phyloP scores from a whole-genome alignment of 2,329 filamentous ascomycete species.

The Pseudopithomyces maydicus region DNA sequence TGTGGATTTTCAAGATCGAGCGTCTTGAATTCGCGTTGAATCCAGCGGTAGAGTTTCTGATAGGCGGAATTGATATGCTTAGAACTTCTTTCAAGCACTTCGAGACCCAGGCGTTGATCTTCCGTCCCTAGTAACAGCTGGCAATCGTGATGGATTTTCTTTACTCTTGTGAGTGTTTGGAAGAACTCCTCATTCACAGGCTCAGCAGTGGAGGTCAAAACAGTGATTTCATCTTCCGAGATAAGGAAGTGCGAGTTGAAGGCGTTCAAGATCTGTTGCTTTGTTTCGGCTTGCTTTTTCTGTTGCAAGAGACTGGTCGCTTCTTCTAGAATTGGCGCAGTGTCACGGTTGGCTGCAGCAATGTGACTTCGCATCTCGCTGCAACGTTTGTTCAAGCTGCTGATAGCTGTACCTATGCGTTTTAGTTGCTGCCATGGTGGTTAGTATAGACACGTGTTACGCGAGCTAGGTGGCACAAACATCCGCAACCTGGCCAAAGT shows the following conservation, averaged over 20 bases:
- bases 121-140: slow-evolving; percentile 88
- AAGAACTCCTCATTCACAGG: slow-evolving; percentile 89
- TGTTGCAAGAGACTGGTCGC: slow-evolving; percentile 74
- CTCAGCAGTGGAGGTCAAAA: slow-evolving; percentile 77
- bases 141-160: slow-evolving; percentile 86
- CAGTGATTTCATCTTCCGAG: slow-evolving; percentile 77
- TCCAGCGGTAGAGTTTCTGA: slow-evolving; percentile 95
- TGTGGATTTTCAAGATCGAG: slow-evolving; percentile 94
- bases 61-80: slow-evolving; percentile 87
- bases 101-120: slow-evolving; percentile 83
- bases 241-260: slow-evolving; percentile 85
- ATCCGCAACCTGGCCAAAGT: slow-evolving; percentile 89
- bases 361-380: slow-evolving; percentile 81
- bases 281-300: slow-evolving; percentile 75
- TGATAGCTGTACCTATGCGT: slow-evolving; percentile 79
- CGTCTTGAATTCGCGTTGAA: slow-evolving; percentile 89
- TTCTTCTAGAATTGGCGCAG: slow-evolving; percentile 75
- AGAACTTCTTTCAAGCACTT: slow-evolving; percentile 89
- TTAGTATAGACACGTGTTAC: slow-evolving; percentile 27
- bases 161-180: slow-evolving; percentile 73
- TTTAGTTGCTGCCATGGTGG: slow-evolving; percentile 71
- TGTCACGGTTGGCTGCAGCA: slow-evolving; percentile 74
- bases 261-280: slow-evolving; percentile 75
- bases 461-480: slow-evolving; percentile 49
- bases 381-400: slow-evolving; percentile 78